Base-by-base conservation (phyloP, 305 asterid genomes). In the Salvia sclarea region DNA sequence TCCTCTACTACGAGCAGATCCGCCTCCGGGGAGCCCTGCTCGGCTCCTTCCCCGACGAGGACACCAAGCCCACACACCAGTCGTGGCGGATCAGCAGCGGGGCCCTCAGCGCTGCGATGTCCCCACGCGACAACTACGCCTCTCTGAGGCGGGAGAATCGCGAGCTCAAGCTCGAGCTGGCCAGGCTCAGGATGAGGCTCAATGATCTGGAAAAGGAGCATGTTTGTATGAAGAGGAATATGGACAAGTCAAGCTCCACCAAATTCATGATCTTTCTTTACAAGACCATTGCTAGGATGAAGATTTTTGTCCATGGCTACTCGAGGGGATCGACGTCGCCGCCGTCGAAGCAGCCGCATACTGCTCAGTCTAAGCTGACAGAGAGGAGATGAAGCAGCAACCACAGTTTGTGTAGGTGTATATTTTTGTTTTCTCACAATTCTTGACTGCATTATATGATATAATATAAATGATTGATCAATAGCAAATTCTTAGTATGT, bases 161-260 rank as follows among this genome's bases (percentile, higher is more conserved):
- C 78, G 96, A 92, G 75, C 78, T 92, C 74, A 92, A 91, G 85
- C 98, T 92, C 14, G 98, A 92, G 71, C 84, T 92, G 28, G 84
- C 92, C 7, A 79, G 98, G 65, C 66, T 92, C 74, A 43, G 98
- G 75, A 92, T 92, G 98, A 86, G 96, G 66, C 45, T 92, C 63
- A 92, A 88, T 57, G 96, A 92, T 79, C 67, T 92, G 85, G 98
- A 89, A 82, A 92, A 85, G 56, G 96, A 89, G 30, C 98, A 92
- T 68, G 95, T 87, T 72, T 87, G 81, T 53, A 86, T 89, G 92
- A 92, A 89, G 84, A 87, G 78, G 79, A 79, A 80, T 52, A 89
- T 92, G 87, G 96, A 87, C 49, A 87, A 80, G 52, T 84, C 85
- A 1, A 72, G 77, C 61, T 89, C 98, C 0, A 64, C 81, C 22